Conservation (phyloP, 2,329 filamentous ascomycete species). For the Pyrenochaeta sp. region DNA sequence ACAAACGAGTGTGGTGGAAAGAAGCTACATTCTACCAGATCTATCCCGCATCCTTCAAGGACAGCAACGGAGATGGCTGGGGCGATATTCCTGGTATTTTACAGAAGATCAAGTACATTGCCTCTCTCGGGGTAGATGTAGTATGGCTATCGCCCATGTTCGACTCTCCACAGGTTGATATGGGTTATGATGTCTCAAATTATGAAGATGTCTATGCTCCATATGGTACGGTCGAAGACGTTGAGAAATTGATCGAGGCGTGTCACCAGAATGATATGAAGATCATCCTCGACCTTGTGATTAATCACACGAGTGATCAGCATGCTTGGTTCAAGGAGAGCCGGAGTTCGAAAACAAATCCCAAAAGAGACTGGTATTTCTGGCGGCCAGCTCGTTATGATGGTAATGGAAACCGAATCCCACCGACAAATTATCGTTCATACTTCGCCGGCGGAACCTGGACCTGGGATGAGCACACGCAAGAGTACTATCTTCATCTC, state of each 20-base stretch:
- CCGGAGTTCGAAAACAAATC: conserved; percentile 66
- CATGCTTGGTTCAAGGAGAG: conserved; percentile 77
- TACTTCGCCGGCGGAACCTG: conserved; percentile 51
- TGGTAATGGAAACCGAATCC: conserved; percentile 61
- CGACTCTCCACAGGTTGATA: conserved; percentile 70
- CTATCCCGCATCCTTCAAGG: conserved; percentile 53
- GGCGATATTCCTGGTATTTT: conserved; percentile 72
- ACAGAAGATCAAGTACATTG: conserved; percentile 66
- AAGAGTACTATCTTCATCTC: conserved; percentile 58
- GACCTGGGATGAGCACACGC: conserved; percentile 58
- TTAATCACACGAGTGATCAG: conserved; percentile 79
- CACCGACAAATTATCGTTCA: conserved; percentile 64
- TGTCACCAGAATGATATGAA: conserved; percentile 72
- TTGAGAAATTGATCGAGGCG: conserved; percentile 68
- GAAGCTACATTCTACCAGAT: conserved; percentile 56
- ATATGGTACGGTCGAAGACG: conserved; percentile 73
- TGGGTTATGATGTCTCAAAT: conserved; percentile 75
- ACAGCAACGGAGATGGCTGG: conserved; percentile 66
- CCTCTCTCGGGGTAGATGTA: conserved; percentile 66
- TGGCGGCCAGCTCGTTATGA: conserved; percentile 68
- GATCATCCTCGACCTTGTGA: conserved; percentile 77
- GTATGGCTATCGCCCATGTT: conserved; percentile 75
- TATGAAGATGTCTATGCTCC: conserved; percentile 71
- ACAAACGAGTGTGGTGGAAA: conserved; percentile 55
- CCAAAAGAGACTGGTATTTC: conserved; percentile 76